These are phyloP conservation scores for Leccinum subgranulosum DNA, from an alignment of 768 basidiomycete species.

Conservation along the genomic window DNA sequence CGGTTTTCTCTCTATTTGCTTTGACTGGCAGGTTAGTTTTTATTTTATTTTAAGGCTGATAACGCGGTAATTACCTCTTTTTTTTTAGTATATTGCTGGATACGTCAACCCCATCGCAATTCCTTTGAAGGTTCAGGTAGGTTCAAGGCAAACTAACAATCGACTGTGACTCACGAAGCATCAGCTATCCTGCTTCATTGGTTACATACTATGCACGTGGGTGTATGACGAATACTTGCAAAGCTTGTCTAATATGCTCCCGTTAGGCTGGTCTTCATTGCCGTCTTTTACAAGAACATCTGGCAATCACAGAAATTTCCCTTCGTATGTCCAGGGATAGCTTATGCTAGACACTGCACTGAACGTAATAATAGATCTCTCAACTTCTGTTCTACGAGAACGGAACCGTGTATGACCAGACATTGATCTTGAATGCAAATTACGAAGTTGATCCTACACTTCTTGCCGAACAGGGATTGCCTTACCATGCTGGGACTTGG, in stretches of 20 bases:
- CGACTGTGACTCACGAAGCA: neutral
- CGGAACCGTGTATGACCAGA: constrained; percentile 51
- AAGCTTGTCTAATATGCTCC: neutral
- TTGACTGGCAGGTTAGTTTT: constrained; percentile 56
- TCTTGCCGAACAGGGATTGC: constrained; percentile 40
- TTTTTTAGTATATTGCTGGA: constrained; percentile 19
- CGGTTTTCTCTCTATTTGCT: constrained; percentile 53
- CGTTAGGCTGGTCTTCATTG: constrained; percentile 31
- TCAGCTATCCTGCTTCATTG: constrained; percentile 44
- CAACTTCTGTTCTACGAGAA: constrained; percentile 52
- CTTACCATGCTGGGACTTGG: constrained; percentile 29
- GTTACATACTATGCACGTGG: constrained; percentile 51
- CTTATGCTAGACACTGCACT: neutral
- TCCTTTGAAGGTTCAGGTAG: constrained; percentile 49
- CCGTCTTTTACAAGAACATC: constrained; percentile 44
- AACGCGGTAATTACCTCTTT: neutral
- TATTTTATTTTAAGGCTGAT: constrained; percentile 8
- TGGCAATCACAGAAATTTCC: constrained; percentile 62
- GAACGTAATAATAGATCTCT: constrained; percentile 33
- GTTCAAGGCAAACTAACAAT: neutral
- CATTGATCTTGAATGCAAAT: constrained; percentile 48
- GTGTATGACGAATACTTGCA: constrained; percentile 3
- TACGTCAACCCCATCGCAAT: constrained; percentile 48
- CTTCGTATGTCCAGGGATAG: constrained; percentile 40
- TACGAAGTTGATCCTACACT: constrained; percentile 49